Percentiles rank a stretch among this genome's conserved stretches.
phyloP scores from a whole-genome alignment of 1,139 yeast genomes.

The Arxiozyma bovina region DNA sequence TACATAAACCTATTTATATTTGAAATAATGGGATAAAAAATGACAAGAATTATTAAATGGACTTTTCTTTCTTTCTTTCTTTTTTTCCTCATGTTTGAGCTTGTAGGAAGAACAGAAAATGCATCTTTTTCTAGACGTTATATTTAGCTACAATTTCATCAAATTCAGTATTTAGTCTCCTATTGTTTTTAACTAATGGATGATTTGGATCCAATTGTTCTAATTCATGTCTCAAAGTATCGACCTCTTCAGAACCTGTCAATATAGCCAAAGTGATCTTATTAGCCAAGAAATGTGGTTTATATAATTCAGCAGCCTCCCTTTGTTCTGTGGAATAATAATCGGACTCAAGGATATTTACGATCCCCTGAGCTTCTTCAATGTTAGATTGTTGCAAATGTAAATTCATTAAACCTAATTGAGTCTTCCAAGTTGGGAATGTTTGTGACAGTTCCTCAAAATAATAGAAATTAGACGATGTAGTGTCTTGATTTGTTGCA shows the following conservation, averaged over 20 bases:
- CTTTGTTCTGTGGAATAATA: conserved; percentile 22
- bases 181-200: conserved; percentile 38
- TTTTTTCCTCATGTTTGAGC: neutral
- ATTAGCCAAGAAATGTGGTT: conserved; percentile 44
- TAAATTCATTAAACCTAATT: conserved; percentile 32
- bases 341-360: conserved; percentile 29
- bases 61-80: too few species aligned
- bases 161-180: conserved; percentile 41
- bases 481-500: conserved; percentile 24
- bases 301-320: conserved; percentile 21
- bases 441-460: conserved; percentile 32
- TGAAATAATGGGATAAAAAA: too few species aligned
- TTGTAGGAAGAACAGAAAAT: neutral
- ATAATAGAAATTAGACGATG: conserved; percentile 29
- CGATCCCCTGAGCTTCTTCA: conserved; percentile 37
- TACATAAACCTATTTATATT: too few species aligned
- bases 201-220: conserved; percentile 38
- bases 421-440: conserved; percentile 32
- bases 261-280: conserved; percentile 45
- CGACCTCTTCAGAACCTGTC: conserved; percentile 36
- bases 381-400: conserved; percentile 36
- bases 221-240: conserved; percentile 38
- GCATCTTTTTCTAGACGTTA: conserved; percentile 2
- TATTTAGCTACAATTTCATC: conserved; percentile 50
- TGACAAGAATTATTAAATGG: too few species aligned